Evolutionary conservation across 1,284 basidiomycete genomes (phyloP).

Genomic region (Marasmius sp.): DNA sequence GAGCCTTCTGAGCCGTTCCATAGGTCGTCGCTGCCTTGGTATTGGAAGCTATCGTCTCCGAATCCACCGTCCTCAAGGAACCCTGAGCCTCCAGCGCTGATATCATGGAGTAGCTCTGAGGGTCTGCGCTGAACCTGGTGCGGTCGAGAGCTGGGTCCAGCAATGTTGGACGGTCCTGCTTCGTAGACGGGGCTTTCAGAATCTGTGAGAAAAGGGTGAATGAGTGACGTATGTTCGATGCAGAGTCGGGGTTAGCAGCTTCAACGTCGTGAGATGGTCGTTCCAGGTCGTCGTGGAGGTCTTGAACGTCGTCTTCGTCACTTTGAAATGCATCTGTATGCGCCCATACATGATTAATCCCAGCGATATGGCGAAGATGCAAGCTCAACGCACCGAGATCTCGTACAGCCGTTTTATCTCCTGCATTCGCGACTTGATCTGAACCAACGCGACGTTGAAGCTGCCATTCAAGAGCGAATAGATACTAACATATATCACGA

Average conservation of each 20-base stretch:
- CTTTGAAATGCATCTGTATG: too few species aligned
- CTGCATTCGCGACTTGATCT: not conserved
- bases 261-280: not conserved
- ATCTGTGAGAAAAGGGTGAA: not conserved
- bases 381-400: not conserved
- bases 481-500: slow-evolving; percentile 1
- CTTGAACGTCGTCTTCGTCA: too few species aligned
- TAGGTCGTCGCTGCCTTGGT: slow-evolving; percentile 43
- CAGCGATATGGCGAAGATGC: not conserved
- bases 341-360: too few species aligned
- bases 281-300: not conserved
- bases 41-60: slow-evolving; percentile 15
- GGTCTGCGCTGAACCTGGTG: not conserved
- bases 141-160: not conserved
- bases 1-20: slow-evolving; percentile 73
- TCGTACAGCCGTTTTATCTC: not conserved
- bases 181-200: not conserved
- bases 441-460: not conserved
- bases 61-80: not conserved
- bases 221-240: not conserved
- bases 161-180: not conserved
- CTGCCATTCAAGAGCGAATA: not conserved
- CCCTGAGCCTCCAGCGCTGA: not conserved
- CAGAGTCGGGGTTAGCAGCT: not conserved
- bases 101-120: slow-evolving; percentile 16